Evolutionary conservation across 192 early-diverging fungal species (phyloP), one percentile per base, ranked within the genome.

Genomic region (Backusella australiensis): DNA sequence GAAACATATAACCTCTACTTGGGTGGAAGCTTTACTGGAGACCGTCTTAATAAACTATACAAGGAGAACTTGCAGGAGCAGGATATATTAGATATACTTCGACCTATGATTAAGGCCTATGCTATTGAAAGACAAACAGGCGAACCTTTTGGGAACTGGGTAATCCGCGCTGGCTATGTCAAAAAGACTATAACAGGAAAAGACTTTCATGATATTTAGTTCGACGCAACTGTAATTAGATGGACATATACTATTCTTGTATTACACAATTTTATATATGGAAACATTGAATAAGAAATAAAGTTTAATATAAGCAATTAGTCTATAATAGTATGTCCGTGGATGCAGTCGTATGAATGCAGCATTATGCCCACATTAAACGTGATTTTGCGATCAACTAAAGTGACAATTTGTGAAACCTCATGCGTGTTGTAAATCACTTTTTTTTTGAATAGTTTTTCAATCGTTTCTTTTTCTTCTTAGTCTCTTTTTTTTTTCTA

Each of bases 1-100:
- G 96, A 95, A 34, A 89, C 95, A 11, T 98, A 98, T 84, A 98
- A 98, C 85, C 84, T 98, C 68, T 97, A 97, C 83, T 85, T 98
- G 12, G 97, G 97, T 53, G 97, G 96, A 69, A 91, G 92, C 23
- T 90, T 92, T 79, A 78, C 83, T 38, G 97, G 97, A 38, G 90
- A 96, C 68, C 88, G 97, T 29, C 81, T 98, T 49, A 95, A 92
- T 87, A 98, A 96, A 88, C 74, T 97, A 41, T 98, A 89, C 87
- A 90, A 90, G 81, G 97, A 98, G 85, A 91, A 88, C 32, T 83
- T 98, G 68, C 90, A 85, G 15, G 97, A 98, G 78, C 92, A 90
- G 38, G 94, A 96, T 73, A 98, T 98, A 78, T 75, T 98, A 29
- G 82, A 85, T n/a, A 79, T 86, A 21, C 85, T 98, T 63, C 85